Percentiles rank a stretch among this genome's conserved stretches.
phyloP scores from a whole-genome alignment of 1,284 basidiomycete species.

The Ganoderma boninense region DNA sequence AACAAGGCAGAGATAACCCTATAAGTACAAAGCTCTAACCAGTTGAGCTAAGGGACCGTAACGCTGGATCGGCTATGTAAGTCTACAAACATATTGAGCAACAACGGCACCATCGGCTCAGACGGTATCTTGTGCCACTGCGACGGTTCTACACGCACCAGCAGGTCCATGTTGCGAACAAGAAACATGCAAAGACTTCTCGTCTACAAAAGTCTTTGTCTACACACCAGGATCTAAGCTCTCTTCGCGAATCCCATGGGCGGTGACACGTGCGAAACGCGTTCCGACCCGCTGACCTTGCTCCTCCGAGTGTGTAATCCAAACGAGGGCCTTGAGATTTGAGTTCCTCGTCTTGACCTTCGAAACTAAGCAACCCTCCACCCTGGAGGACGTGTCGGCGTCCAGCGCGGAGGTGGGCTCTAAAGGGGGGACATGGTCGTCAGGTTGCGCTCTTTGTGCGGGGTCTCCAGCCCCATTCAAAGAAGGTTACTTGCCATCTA shows the following conservation, averaged over 20 bases:
- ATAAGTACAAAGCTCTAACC: slow-evolving; percentile 60
- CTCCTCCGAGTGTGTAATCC: slow-evolving; percentile 89
- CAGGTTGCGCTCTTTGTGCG: neutral
- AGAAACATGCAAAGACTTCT: neutral
- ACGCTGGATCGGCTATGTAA: neutral
- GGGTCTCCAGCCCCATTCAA: neutral
- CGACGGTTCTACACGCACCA: neutral
- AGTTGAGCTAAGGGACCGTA: slow-evolving; percentile 56
- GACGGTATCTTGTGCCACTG: neutral
- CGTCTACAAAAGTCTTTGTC: neutral
- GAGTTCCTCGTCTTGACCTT: slow-evolving; percentile 58
- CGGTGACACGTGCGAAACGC: slow-evolving; percentile 64
- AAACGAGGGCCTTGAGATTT: slow-evolving; percentile 76
- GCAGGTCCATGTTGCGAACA: neutral
- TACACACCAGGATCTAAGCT: slow-evolving; percentile 29
- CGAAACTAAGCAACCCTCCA: slow-evolving; percentile 69
- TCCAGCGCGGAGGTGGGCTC: slow-evolving; percentile 91
- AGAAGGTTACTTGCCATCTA: slow-evolving; percentile 70
- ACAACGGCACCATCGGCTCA: neutral
- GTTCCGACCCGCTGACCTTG: slow-evolving; percentile 81
- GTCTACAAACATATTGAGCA: neutral
- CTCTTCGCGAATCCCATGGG: slow-evolving; percentile 58
- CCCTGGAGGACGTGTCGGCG: slow-evolving; percentile 64
- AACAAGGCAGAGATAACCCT: slow-evolving; percentile 44
- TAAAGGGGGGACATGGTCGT: slow-evolving; percentile 39